Evolutionary conservation across 1,284 basidiomycete species (phyloP).

Genomic region (Ceratobasidium sp.): DNA sequence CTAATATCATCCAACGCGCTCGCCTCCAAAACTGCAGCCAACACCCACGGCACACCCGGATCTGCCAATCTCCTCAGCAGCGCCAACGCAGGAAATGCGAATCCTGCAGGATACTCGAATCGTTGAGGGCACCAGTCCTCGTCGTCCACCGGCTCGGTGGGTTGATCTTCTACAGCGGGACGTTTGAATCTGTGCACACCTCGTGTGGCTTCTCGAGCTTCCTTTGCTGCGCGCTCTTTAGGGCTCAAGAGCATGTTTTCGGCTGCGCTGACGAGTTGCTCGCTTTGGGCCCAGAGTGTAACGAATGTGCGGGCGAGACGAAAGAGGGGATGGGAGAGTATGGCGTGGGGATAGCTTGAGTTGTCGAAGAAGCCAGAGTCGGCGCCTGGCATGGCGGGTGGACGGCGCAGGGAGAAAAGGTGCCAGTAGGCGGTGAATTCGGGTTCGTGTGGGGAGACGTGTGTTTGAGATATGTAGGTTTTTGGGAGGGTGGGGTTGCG

Average conservation of each 20-base stretch:
- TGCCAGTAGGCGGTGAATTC: slow-evolving; percentile 44
- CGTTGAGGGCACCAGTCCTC: slow-evolving; percentile 39
- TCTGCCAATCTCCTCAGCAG: slow-evolving; percentile 25
- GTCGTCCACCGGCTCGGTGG: neutral
- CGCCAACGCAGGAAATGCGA: slow-evolving; percentile 22
- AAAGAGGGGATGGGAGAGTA: slow-evolving; percentile 27
- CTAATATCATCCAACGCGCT: slow-evolving; percentile 43
- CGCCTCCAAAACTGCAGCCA: slow-evolving; percentile 38
- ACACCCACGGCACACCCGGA: slow-evolving; percentile 43
- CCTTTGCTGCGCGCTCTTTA: slow-evolving; percentile 34
- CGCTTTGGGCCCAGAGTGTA: slow-evolving; percentile 19
- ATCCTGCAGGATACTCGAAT: slow-evolving; percentile 33
- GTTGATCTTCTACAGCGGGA: neutral
- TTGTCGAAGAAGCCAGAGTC: neutral
- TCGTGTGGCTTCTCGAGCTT: slow-evolving; percentile 13
- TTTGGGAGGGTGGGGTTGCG: slow-evolving; percentile 41
- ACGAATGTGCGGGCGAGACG: slow-evolving; percentile 20
- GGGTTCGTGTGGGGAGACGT: slow-evolving; percentile 30
- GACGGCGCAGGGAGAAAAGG: slow-evolving; percentile 34
- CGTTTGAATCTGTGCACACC: slow-evolving; percentile 39
- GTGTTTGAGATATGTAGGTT: slow-evolving; percentile 35
- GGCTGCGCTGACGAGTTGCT: slow-evolving; percentile 20
- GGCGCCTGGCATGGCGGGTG: slow-evolving; percentile 4
- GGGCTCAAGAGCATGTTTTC: slow-evolving; percentile 33
- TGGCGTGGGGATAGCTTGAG: neutral